Conservation (phyloP, 305 asterid species). For the Solanum hybrid region DNA sequence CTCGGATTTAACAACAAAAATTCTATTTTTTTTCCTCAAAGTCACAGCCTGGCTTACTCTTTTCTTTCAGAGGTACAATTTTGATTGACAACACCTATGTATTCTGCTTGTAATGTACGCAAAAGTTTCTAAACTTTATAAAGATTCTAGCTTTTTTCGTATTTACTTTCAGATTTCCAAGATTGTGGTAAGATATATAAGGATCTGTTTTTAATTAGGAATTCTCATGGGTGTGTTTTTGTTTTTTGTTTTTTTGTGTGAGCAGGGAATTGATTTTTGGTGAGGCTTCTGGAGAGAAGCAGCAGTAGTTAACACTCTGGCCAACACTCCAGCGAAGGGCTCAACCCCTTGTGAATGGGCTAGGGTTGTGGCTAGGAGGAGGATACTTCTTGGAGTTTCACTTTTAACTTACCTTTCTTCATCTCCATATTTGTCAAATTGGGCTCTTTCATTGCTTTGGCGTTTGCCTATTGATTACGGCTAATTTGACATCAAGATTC, state of each 20-base stretch:
- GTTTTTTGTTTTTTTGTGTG: not conserved
- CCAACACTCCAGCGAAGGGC: slow-evolving; percentile 14
- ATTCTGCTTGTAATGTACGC: not conserved
- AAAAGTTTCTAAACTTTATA: not conserved
- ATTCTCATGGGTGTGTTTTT: slow-evolving; percentile 1
- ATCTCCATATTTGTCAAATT: slow-evolving; percentile 13
- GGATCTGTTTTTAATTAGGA: not conserved
- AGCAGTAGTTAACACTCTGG: slow-evolving; percentile 32
- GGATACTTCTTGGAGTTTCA: slow-evolving; percentile 9
- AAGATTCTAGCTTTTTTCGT: not conserved
- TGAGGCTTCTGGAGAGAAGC: slow-evolving; percentile 27
- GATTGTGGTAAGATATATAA: not conserved
- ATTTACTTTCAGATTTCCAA: not conserved
- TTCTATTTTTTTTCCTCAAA: not conserved
- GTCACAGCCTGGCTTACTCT: not conserved
- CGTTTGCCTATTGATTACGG: slow-evolving; percentile 60
- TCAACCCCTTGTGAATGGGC: slow-evolving; percentile 17
- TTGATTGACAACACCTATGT: not conserved
- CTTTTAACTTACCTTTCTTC: slow-evolving; percentile 6
- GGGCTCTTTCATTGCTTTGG: slow-evolving; percentile 36
- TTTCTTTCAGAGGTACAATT: not conserved
- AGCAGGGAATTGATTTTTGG: slow-evolving; percentile 15
- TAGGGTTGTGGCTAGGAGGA: slow-evolving; percentile 11
- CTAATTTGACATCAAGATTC: slow-evolving; percentile 21
- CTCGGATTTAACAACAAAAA: not conserved